Evolutionary conservation across 495 filamentous ascomycete species (phyloP).

Genomic region (Peziza echinospora): DNA sequence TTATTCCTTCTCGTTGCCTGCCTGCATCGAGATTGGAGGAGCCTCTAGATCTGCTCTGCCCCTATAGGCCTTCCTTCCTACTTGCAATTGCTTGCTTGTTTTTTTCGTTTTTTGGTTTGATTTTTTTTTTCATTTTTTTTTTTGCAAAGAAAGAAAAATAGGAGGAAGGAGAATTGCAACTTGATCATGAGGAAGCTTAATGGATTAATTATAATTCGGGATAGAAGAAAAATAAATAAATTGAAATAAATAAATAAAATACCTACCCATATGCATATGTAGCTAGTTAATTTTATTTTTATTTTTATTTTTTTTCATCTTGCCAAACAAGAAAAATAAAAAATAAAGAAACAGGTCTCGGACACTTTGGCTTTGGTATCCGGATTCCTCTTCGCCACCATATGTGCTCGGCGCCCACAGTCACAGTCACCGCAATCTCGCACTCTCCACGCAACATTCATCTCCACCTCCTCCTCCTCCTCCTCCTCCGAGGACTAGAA

Average conservation of each 20-base stretch:
- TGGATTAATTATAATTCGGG: not conserved
- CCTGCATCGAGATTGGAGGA: no score
- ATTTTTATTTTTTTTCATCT: constrained; percentile 33
- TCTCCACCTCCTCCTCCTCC: not conserved
- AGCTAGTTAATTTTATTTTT: not conserved
- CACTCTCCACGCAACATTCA: constrained; percentile 44
- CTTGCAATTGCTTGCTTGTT: no score
- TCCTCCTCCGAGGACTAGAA: not conserved
- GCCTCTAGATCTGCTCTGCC: no score
- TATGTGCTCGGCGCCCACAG: constrained; percentile 51
- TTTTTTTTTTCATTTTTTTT: no score
- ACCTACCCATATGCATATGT: no score
- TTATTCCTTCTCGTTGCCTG: no score
- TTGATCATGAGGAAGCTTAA: no score
- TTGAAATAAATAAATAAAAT: not conserved
- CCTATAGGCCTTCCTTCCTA: no score
- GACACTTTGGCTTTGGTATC: constrained; percentile 48
- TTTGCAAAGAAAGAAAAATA: no score
- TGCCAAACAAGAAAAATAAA: constrained; percentile 53
- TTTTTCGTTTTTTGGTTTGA: no score
- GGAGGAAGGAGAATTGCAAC: no score
- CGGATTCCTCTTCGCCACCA: constrained; percentile 48
- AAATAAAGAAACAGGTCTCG: constrained; percentile 62
- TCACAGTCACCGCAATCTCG: constrained; percentile 49
- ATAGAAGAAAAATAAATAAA: constrained; percentile 10